These are phyloP conservation scores for Ogataea wickerhamii DNA, from an alignment of 805 yeast genomes.

Conservation along the genomic window DNA sequence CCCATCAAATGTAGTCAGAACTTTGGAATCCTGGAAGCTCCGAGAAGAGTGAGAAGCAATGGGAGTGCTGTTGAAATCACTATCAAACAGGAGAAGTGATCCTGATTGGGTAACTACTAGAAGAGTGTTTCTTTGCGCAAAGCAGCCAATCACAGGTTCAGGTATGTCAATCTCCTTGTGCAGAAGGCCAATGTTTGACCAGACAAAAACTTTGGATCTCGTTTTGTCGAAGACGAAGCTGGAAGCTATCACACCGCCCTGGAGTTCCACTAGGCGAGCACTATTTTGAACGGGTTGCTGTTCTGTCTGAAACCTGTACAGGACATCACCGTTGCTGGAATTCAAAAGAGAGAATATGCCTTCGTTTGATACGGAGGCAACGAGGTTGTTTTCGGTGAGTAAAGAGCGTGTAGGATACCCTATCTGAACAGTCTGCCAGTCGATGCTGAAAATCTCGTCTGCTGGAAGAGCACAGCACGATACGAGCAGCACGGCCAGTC, in stretches of 20 bases:
- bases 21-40: conserved; percentile 2
- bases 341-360: conserved; percentile 28
- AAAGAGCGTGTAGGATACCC: conserved; percentile 34
- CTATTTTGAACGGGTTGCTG: conserved; percentile 8
- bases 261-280: conserved; percentile 1
- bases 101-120: conserved; percentile 13
- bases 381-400: conserved; percentile 15
- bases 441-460: conserved; percentile 53
- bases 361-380: conserved; percentile 23
- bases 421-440: conserved; percentile 49
- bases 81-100: conserved; percentile 7
- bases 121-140: conserved; percentile 4
- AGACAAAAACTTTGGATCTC: conserved; percentile 13
- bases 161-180: conserved; percentile 18
- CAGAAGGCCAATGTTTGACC: conserved; percentile 17
- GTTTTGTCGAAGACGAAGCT: conserved; percentile 16
- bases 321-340: conserved; percentile 24
- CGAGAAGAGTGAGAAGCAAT: background rate
- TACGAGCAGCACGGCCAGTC: conserved; percentile 6
- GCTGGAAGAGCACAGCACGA: conserved; percentile 20
- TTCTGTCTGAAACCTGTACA: conserved; percentile 31
- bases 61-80: background rate
- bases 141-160: conserved; percentile 14
- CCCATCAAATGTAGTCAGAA: conserved; percentile 9
- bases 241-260: conserved; percentile 14